These are phyloP conservation scores for Raddia distichophylla DNA, from an alignment of 176 grass and related monocot genomes.

Conservation along the genomic window DNA sequence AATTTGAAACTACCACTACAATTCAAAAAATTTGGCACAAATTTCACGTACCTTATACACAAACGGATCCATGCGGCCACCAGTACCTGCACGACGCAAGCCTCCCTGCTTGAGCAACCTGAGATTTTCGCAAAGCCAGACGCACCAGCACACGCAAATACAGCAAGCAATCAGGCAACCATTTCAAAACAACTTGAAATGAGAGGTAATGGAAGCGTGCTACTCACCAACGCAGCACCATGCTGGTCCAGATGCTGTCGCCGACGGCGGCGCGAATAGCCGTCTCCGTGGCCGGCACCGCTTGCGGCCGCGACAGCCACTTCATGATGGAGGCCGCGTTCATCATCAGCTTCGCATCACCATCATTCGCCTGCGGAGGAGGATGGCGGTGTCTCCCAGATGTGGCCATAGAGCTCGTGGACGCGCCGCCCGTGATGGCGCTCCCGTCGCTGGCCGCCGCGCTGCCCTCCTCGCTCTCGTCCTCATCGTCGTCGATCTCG, in stretches of 20 bases:
- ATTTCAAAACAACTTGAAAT: neutral
- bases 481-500: constrained; percentile 16
- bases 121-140: neutral
- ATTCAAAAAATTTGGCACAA: neutral
- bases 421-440: constrained; percentile 42
- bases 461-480: constrained; percentile 40
- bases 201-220: neutral
- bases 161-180: neutral
- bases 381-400: constrained; percentile 34
- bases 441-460: constrained; percentile 54
- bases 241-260: constrained; percentile 49
- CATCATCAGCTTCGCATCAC: neutral
- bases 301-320: constrained; percentile 39
- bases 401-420: constrained; percentile 47
- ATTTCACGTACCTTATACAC: constrained; percentile 55
- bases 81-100: constrained; percentile 40
- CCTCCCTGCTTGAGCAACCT: constrained; percentile 51
- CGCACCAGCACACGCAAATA: neutral
- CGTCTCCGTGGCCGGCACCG: constrained; percentile 41
- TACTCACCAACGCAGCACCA: constrained; percentile 51
- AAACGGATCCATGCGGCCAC: constrained; percentile 43
- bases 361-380: neutral
- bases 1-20: neutral
- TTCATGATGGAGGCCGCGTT: constrained; percentile 41
- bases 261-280: constrained; percentile 49